Conservation (phyloP, 129 eudicot genomes). For the Arctium minus region DNA sequence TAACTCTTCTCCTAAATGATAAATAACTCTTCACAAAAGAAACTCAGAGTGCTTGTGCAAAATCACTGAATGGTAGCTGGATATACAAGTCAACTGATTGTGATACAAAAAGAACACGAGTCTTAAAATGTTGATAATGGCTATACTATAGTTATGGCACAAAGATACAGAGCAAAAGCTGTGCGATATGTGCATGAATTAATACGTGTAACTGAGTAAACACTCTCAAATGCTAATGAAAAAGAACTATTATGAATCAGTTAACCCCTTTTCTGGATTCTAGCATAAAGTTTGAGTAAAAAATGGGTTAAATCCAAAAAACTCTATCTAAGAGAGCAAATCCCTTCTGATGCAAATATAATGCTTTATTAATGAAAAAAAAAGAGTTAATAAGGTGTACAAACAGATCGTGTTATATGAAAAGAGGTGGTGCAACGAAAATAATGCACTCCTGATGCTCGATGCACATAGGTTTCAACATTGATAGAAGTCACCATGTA, state of each 20-base stretch:
- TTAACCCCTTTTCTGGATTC: neutral
- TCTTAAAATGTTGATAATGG: neutral
- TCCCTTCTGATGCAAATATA: neutral
- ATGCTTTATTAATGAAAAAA: too few species aligned
- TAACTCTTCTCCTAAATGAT: neutral
- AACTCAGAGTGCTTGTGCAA: neutral
- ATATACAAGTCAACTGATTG: neutral
- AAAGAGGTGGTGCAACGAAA: neutral
- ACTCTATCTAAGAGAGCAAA: neutral
- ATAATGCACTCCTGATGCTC: neutral
- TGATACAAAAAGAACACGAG: neutral
- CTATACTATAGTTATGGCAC: neutral
- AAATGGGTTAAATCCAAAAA: neutral
- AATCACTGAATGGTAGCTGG: neutral
- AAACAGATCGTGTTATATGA: neutral
- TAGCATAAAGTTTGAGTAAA: neutral
- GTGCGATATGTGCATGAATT: slow-evolving; percentile 6
- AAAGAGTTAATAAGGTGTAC: neutral
- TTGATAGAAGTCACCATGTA: neutral
- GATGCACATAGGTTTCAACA: neutral
- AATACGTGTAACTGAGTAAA: neutral
- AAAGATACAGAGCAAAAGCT: neutral
- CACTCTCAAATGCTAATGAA: neutral
- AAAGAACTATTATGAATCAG: neutral
- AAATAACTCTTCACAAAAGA: slow-evolving; percentile 1